A percentile compares a stretch with the other conserved stretches of the same genome.
phyloP scores from a whole-genome alignment of 306 rosid species.

The Albizia julibrissin region DNA sequence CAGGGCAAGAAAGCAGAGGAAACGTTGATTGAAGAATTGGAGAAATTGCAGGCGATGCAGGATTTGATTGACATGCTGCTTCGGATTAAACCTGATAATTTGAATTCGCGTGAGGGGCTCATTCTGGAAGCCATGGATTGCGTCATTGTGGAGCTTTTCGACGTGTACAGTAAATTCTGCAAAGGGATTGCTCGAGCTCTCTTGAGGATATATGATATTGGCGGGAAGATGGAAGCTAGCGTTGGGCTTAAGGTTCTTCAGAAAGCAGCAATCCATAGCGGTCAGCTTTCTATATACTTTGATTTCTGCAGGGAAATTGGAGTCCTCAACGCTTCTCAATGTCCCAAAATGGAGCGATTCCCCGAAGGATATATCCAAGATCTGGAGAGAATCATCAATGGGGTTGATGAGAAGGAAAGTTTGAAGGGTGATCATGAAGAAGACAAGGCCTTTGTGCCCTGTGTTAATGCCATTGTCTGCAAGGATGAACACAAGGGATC shows the following conservation, averaged over 20 bases:
- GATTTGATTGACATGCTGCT: constrained; percentile 57
- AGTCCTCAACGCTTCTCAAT: constrained; percentile 59
- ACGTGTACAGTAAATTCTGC: constrained; percentile 61
- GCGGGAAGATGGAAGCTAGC: constrained; percentile 53
- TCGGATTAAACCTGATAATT: constrained; percentile 46
- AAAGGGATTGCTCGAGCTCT: constrained; percentile 52
- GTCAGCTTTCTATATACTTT: constrained; percentile 48
- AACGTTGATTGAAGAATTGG: constrained; percentile 57
- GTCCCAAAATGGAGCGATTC: constrained; percentile 60
- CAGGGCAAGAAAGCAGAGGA: constrained; percentile 11
- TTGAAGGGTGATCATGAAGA: neutral
- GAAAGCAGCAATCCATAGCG: constrained; percentile 56
- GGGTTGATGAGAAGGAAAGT: constrained; percentile 19
- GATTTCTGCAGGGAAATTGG: constrained; percentile 66
- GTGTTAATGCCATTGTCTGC: neutral
- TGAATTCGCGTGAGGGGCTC: constrained; percentile 30
- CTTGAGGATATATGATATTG: constrained; percentile 48
- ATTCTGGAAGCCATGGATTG: constrained; percentile 87
- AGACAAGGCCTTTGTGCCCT: constrained; percentile 32
- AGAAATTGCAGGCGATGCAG: constrained; percentile 54
- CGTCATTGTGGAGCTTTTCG: constrained; percentile 61
- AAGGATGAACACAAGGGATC: constrained; percentile 6
- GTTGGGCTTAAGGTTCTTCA: constrained; percentile 53
- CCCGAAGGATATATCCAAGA: constrained; percentile 59
- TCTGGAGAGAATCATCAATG: constrained; percentile 53